These are phyloP conservation scores for Fusarium begoniae DNA, from an alignment of 2,329 filamentous ascomycete species.

Conservation along the genomic window DNA sequence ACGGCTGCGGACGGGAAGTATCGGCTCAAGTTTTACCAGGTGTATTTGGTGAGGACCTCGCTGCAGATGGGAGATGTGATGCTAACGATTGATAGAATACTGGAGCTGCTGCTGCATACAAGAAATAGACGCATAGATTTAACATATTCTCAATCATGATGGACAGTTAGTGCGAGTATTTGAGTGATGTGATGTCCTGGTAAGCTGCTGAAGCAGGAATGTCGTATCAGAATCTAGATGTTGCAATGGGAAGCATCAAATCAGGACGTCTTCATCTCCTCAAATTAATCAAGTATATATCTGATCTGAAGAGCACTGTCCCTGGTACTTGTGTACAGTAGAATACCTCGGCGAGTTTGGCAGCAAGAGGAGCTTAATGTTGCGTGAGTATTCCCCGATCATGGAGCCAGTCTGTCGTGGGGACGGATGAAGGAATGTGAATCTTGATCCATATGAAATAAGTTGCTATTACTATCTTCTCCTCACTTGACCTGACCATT, in stretches of 20 bases:
- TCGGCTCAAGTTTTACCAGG: slow-evolving; percentile 32
- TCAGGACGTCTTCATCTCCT: not conserved
- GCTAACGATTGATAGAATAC: slow-evolving; percentile 14
- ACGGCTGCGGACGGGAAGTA: slow-evolving; percentile 16
- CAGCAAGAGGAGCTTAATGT: not conserved
- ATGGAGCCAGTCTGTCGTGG: too few species aligned
- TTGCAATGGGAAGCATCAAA: not conserved
- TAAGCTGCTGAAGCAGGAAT: not conserved
- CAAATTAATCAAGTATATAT: not conserved
- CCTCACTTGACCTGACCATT: not conserved
- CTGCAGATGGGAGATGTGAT: accelerated
- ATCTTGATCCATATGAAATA: not conserved
- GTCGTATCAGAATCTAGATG: not conserved
- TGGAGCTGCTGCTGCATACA: slow-evolving; percentile 24
- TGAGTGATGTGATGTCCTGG: not conserved
- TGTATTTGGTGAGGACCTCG: slow-evolving; percentile 14
- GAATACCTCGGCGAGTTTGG: not conserved
- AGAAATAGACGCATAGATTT: slow-evolving; percentile 46
- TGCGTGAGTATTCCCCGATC: not conserved
- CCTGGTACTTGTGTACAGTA: too few species aligned
- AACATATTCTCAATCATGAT: accelerated
- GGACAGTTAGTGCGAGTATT: accelerated
- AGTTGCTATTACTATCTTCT: accelerated
- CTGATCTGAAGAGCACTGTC: too few species aligned
- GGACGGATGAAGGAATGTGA: not conserved